Percentiles rank a stretch among this genome's conserved stretches.
Evolutionary conservation across 192 early-diverging fungal genomes (phyloP).

Genomic region (Coemansia sp.): DNA sequence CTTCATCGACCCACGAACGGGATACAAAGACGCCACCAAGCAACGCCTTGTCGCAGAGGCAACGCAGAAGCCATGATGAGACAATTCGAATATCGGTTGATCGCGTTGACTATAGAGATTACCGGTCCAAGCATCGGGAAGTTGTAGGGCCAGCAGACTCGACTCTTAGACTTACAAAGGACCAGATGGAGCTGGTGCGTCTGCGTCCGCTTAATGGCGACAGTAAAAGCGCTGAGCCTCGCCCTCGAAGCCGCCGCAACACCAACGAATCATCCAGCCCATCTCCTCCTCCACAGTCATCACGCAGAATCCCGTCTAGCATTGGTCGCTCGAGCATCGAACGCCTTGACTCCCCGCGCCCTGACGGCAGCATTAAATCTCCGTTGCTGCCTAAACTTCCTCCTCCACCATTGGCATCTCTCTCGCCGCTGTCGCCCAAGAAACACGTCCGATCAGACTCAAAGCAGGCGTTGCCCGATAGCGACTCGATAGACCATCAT

Average conservation of each 20-base stretch:
- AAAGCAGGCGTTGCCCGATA: slow-evolving; percentile 21
- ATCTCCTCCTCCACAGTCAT: slow-evolving; percentile 3
- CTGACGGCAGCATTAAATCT: slow-evolving; percentile 15
- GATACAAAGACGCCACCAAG: slow-evolving; percentile 6
- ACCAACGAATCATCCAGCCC: not conserved
- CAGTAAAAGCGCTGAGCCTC: not conserved
- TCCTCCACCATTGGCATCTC: slow-evolving; percentile 14
- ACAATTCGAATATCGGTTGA: not conserved
- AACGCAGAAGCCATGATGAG: slow-evolving; percentile 37
- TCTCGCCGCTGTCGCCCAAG: slow-evolving; percentile 14
- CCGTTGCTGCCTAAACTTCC: slow-evolving; percentile 45
- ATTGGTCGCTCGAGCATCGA: slow-evolving; percentile 8
- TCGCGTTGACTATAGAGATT: not conserved
- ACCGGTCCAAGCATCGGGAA: not conserved
- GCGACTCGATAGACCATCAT: slow-evolving; percentile 47
- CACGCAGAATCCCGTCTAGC: slow-evolving; percentile 11
- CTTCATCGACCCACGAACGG: slow-evolving; percentile 17
- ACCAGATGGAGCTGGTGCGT: slow-evolving; percentile 29
- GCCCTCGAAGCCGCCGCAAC: not conserved
- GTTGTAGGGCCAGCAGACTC: slow-evolving; percentile 8
- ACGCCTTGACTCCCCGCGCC: slow-evolving; percentile 4
- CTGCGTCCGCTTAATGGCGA: slow-evolving; percentile 9
- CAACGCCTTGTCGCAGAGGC: not conserved
- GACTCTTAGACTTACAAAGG: slow-evolving; percentile 21
- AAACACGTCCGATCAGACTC: slow-evolving; percentile 1